Conservation (phyloP, 306 rosid species). For the Acacia confusa region DNA sequence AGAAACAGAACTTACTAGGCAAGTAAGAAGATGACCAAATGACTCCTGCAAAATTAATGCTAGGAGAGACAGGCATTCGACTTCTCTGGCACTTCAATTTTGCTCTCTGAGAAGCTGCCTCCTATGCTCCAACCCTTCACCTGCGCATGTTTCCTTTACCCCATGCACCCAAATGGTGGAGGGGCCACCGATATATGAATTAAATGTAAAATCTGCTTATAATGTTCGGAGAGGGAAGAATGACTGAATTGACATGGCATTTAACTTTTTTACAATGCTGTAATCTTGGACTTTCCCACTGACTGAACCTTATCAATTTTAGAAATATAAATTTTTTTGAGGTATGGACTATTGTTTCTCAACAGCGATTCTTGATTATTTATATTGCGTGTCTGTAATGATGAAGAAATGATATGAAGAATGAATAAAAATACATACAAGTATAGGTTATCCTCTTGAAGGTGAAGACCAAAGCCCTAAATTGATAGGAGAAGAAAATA, state of each 20-base stretch:
- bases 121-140: background rate
- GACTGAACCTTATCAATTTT: background rate
- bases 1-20: slow-evolving; percentile 1
- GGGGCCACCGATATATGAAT: background rate
- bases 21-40: background rate
- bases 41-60: slow-evolving; percentile 1
- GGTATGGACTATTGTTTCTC: too few species aligned
- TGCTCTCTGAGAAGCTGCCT: slow-evolving; percentile 15
- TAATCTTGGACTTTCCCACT: background rate
- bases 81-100: slow-evolving; percentile 22
- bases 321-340: too few species aligned
- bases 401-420: background rate
- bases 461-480: background rate
- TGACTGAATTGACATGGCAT: background rate
- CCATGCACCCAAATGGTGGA: background rate
- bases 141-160: background rate
- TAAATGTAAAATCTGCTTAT: background rate
- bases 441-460: background rate
- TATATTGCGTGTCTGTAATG: background rate
- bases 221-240: background rate
- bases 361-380: too few species aligned
- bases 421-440: background rate
- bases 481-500: background rate
- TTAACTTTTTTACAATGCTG: background rate
- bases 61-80: background rate